Evolutionary conservation across 2,329 filamentous ascomycete species (phyloP).

Genomic region (Hyphodiscus sp.): DNA sequence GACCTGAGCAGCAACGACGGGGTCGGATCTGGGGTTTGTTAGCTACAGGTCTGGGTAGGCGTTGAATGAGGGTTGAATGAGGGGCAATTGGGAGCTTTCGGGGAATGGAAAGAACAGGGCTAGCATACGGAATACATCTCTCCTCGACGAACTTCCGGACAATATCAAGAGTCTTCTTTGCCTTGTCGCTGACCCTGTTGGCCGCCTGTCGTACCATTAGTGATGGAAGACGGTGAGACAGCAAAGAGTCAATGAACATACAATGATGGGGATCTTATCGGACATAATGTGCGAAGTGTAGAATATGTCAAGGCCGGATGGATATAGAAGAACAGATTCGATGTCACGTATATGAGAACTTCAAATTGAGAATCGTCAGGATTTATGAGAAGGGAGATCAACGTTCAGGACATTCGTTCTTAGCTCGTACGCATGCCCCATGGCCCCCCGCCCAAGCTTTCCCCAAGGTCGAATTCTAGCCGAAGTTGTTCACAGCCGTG

Average conservation of each 20-base stretch:
- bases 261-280: slow-evolving; percentile 40
- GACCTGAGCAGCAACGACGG: slow-evolving; percentile 72
- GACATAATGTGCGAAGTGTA: slow-evolving; percentile 35
- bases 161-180: slow-evolving; percentile 76
- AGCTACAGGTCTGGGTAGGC: slow-evolving; percentile 10
- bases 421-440: slow-evolving; percentile 2
- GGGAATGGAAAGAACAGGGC: background rate
- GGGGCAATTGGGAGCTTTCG: background rate
- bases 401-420: background rate
- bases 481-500: slow-evolving; percentile 7
- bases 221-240: slow-evolving; percentile 7
- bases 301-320: background rate
- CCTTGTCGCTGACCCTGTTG: slow-evolving; percentile 67
- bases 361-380: background rate
- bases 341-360: background rate
- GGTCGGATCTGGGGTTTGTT: slow-evolving; percentile 55
- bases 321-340: background rate
- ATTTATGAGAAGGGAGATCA: background rate
- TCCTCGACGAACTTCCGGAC: slow-evolving; percentile 97
- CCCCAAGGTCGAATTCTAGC: slow-evolving; percentile 5
- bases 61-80: background rate
- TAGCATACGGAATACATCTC: slow-evolving; percentile 72
- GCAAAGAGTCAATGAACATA: slow-evolving; percentile 24
- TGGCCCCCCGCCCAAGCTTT: too few relatives aligned
- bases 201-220: slow-evolving; percentile 23